Evolutionary conservation across 1,139 yeast genomes (phyloP).

Genomic region (Hyphopichia burtonii): DNA sequence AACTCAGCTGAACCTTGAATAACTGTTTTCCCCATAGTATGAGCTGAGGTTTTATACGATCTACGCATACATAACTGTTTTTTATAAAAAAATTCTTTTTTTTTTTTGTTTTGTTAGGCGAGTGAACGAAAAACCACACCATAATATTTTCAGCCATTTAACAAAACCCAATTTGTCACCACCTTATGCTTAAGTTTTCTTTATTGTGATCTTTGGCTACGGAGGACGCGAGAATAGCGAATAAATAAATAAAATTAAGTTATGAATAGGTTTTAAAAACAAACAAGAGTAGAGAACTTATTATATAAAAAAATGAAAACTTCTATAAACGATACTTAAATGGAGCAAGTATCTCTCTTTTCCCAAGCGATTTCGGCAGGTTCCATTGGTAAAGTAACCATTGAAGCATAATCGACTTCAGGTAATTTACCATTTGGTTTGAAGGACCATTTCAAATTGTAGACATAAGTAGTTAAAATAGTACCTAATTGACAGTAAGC

Average conservation of each 20-base stretch:
- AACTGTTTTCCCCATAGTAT: no score
- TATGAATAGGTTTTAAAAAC: not conserved
- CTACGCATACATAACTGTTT: not conserved
- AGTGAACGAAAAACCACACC: conserved; percentile 1
- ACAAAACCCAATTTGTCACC: not conserved
- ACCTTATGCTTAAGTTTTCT: no score
- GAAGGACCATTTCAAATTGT: conserved; percentile 74
- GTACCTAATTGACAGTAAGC: conserved; percentile 94
- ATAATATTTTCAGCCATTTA: conserved; percentile 1
- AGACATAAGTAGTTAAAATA: conserved; percentile 71
- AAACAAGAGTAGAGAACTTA: not conserved
- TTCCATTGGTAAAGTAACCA: conserved; percentile 86
- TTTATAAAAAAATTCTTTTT: not conserved
- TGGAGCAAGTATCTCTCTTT: conserved; percentile 45
- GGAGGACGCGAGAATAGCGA: not conserved
- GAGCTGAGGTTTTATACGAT: not conserved
- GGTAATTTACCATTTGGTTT: conserved; percentile 64
- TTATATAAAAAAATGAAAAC: not conserved
- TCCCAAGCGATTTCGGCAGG: conserved; percentile 84
- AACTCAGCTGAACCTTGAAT: no score
- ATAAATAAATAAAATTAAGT: not conserved
- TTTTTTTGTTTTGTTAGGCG: no score
- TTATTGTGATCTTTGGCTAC: no score
- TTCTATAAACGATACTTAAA: conserved; percentile 10
- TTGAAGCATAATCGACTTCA: conserved; percentile 77